Conservation (phyloP, 2,329 filamentous ascomycete genomes). For the Bipolaris zeicola region DNA sequence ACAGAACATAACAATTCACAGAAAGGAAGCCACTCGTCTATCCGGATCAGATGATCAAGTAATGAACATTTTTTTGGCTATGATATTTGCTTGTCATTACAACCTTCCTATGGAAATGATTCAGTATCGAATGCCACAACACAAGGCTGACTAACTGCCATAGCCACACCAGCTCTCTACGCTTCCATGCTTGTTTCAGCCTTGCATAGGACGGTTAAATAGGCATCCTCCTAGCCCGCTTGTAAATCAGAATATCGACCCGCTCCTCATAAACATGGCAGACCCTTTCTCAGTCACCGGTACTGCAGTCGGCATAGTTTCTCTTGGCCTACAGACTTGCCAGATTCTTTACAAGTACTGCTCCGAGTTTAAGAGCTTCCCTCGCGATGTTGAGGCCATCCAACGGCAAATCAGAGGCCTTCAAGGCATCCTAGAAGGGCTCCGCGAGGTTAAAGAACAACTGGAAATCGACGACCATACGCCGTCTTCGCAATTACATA, state of each 20-base stretch:
- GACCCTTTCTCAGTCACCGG: background rate
- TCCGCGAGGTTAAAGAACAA: constrained; percentile 8
- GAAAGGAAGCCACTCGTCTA: background rate
- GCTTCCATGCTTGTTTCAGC: background rate
- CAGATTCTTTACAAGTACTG: constrained; percentile 20
- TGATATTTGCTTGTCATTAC: background rate
- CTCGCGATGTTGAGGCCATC: constrained; percentile 10
- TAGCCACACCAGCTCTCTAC: background rate
- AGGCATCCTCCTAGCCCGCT: background rate
- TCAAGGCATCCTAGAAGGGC: constrained; percentile 8
- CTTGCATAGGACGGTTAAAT: background rate
- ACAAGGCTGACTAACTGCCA: background rate
- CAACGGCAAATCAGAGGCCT: constrained; percentile 9
- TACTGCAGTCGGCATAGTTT: constrained; percentile 15
- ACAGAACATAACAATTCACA: background rate
- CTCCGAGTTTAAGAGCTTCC: constrained; percentile 7
- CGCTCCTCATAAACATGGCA: background rate
- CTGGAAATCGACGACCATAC: constrained; percentile 12
- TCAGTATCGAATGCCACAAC: no score
- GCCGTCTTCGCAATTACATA: constrained; percentile 8
- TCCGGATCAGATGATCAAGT: no score
- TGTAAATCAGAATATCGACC: background rate
- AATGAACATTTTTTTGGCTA: no score
- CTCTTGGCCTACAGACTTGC: constrained; percentile 17
- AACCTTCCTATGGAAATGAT: background rate